Evolutionary conservation across 768 basidiomycete species (phyloP), one percentile per base, ranked within the genome.

Genomic region (Leccinum boreale): DNA sequence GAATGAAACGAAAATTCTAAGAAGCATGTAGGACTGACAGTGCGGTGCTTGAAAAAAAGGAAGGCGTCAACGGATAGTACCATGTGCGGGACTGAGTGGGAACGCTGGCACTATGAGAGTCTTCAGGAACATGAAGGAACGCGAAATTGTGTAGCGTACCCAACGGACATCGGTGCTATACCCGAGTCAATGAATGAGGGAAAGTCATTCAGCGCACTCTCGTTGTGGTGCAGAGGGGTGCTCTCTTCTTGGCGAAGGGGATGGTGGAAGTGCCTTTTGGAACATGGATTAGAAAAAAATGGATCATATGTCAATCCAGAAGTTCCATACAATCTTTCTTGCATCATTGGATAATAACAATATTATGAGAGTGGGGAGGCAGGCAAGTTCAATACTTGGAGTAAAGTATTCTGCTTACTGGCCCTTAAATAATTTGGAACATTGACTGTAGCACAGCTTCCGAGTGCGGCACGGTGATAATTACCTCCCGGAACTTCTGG

Each of bases 381-480:
- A 11, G 24, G 24, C 0, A 24, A 39, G 33, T 15, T 45, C 1
- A 35, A 49, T 47, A 35, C 2, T 49, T 57, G 47, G 45, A 28
- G 21, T 5, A 9, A 24, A 52, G 5, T 17, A 44, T 9, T 8
- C 19, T 29, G 14, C 2, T 7, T 4, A 5, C n/a, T 49, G 11
- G 29, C 28, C 26, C 60, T 67, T 67, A 67, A 59, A 54, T 21
- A 39, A 17, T 39, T 39, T 39, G 4, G 11, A 39, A 9, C n/a
- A 44, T 19, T 12, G 42, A 19, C 11, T 6, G 44, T 2, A 17
- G 26, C 60, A 68, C 65, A 70, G 66, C 67, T 36, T 52, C 33
- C 10, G 7, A 21, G 12, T 0, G 28, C 14, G 5, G 31, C 21
- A 3, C 33, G 8, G 24, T 19, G 23, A 9, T 3, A 10, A 50